Evolutionary conservation across 805 yeast genomes (phyloP), one percentile per base, ranked within the genome.

Genomic region (Saturnispora quitensis): DNA sequence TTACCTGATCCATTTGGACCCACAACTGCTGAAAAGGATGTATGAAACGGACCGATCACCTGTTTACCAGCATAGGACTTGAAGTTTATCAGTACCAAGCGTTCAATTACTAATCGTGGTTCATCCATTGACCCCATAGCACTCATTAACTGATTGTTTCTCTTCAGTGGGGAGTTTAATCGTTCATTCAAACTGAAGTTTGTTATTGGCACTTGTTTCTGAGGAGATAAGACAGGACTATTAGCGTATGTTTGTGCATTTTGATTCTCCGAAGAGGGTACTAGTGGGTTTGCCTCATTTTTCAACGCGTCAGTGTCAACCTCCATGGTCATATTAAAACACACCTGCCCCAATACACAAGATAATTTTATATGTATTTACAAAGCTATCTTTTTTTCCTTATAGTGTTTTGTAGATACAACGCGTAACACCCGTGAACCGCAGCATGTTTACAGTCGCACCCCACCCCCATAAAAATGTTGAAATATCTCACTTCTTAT

Each of bases 1-100:
- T 93, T 93, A 7, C 99, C 99, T 0, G 97, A 86, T 34, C 99
- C 99, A 66, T 93, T 93, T 5, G 99, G 99, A 0, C 99, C 99
- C 13, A 93, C 97, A 10, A 93, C 95, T 0, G 99, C 98, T 10
- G 96, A 87, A 62, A 93, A 95, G 5, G 95, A 88, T 36, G 90
- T 70, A 60, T 93, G 86, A 67, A 93, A 93, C 0, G 99, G 99
- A 0, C 99, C 99, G 48, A 93, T 86, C 6, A 80, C 79, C 68
- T 93, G 98, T 17, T 76, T 71, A 0, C 99, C 99, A 1, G 97
- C 98, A 64, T 93, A 93, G 0, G 97, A 89, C 64, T 93, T 93
- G 77, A 93, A 93, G 64, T 93, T 86, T 2, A 83, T 82, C 42
- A 95, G 73, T 1, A 84, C 84, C 27, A 93, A 68, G 58, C 80